phyloP scores from a whole-genome alignment of 1,284 basidiomycete species.

The Nidula niveotomentosa region DNA sequence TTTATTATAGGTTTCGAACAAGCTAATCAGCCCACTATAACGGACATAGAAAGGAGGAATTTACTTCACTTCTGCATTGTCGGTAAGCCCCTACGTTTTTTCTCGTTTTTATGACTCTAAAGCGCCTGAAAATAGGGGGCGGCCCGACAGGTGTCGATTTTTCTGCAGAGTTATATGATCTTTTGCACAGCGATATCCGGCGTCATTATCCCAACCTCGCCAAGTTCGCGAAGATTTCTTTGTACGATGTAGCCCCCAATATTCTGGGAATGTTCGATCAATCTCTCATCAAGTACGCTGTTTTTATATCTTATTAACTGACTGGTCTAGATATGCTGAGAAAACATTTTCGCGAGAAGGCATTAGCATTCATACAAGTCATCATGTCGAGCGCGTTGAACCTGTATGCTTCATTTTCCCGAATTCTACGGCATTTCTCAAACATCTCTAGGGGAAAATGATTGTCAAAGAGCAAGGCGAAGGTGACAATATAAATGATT shows the following conservation, averaged over 20 bases:
- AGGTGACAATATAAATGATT: constrained; percentile 27
- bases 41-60: constrained; percentile 63
- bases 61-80: constrained; percentile 83
- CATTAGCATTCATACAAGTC: constrained; percentile 74
- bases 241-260: constrained; percentile 80
- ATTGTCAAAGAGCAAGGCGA: constrained; percentile 66
- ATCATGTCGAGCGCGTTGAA: constrained; percentile 81
- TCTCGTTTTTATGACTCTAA: too few species aligned
- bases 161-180: constrained; percentile 84
- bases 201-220: constrained; percentile 64
- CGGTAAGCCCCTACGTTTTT: constrained; percentile 38
- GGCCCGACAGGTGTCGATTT: constrained; percentile 85
- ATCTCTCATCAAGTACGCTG: constrained; percentile 59
- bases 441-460: constrained; percentile 44
- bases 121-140: constrained; percentile 40
- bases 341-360: constrained; percentile 78
- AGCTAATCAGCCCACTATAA: constrained; percentile 70
- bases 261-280: constrained; percentile 83
- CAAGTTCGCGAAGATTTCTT: constrained; percentile 64
- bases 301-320: constrained; percentile 1
- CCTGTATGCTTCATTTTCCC: constrained; percentile 34
- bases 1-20: constrained; percentile 68
- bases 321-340: constrained; percentile 57
- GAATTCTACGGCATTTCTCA: constrained; percentile 20
- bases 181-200: constrained; percentile 77